Evolutionary conservation across 768 basidiomycete genomes (phyloP), one percentile per base, ranked within the genome.

Genomic region (Sporobolomyces pararoseus): DNA sequence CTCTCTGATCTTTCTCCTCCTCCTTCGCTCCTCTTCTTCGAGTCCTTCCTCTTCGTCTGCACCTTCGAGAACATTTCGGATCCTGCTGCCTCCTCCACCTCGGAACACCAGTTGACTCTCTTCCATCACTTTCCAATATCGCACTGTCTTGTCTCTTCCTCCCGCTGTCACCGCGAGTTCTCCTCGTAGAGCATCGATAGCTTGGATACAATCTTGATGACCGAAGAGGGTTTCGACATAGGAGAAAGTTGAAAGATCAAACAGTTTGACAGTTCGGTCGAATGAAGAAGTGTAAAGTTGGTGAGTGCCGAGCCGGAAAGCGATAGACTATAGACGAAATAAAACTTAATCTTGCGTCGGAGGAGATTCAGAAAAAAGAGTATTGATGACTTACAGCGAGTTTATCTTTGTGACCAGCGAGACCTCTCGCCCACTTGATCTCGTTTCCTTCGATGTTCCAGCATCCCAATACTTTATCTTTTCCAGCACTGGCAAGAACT

Each of bases 191-290:
- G 91, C 84, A 71, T 93, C 90, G 7, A 99, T 76, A 6, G 84
- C 82, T 21, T 89, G 81, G 34, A 96, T 86, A 34, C 86, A 84
- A 76, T 97, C 94, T 81, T 98, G 95, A 78, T 99, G 96, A 1
- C 96, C 96, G 78, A 95, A 99, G 6, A 98, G 82, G 12, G 95
- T 97, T 79, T 99, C 95, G 65, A 98, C 88, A 76, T 93, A 92
- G 7, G 90, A 89, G 14, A 84, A 83, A 17, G 83, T 85, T 69
- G 81, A 84, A 53, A 85, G 81, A 78, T 89, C 94, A 79, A 89
- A 95, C 4, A 97, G 82, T 79, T 95, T 95, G 65, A 96, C 77
- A 0, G 93, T 92, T 19, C 94, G 88, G 78, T 98, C 90, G 77
- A 87, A 86, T 23, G 91, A 89, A 46, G 84, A 86, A 23, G 88